A percentile compares a stretch with the other conserved stretches of the same genome.
Evolutionary conservation across 2,329 filamentous ascomycete species (phyloP).

Genomic region (Fusarium liriodendri): DNA sequence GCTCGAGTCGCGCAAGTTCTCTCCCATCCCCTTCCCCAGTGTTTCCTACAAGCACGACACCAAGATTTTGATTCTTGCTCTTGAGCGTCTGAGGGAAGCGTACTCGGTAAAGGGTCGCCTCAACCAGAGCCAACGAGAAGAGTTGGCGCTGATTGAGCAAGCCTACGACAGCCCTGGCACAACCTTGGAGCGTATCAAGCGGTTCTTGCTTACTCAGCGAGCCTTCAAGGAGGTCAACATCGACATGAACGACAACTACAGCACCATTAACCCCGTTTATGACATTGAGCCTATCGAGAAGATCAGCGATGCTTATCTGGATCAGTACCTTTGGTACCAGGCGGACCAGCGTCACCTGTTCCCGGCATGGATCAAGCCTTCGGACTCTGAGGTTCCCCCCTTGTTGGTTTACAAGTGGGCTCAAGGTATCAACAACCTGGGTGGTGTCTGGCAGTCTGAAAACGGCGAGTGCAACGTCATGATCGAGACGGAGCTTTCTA

Average conservation of each 20-base stretch:
- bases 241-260: conserved; percentile 99
- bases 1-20: conserved; percentile 98
- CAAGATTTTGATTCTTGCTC: conserved; percentile 94
- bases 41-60: conserved; percentile 99
- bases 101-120: conserved; percentile 98
- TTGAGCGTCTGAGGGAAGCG: conserved; percentile 92
- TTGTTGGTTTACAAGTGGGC: conserved; percentile 98
- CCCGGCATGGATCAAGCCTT: conserved; percentile 99
- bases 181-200: conserved; percentile 95
- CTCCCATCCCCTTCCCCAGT: conserved; percentile 97
- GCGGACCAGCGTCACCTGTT: conserved; percentile 97
- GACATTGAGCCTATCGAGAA: conserved; percentile 99
- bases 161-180: conserved; percentile 98
- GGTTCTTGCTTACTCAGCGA: conserved; percentile 94
- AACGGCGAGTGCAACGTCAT: conserved; percentile 98
- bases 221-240: conserved; percentile 99
- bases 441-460: conserved; percentile 92
- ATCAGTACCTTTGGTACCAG: conserved; percentile 99
- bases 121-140: conserved; percentile 97
- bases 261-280: conserved; percentile 98
- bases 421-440: conserved; percentile 98
- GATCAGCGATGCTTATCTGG: conserved; percentile 97
- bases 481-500: conserved; percentile 98
- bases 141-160: conserved; percentile 95
- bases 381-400: conserved; percentile 96